Evolutionary conservation across 78 protist genomes (phyloP).

Genomic region (Anaeramoeba flamelloides): DNA sequence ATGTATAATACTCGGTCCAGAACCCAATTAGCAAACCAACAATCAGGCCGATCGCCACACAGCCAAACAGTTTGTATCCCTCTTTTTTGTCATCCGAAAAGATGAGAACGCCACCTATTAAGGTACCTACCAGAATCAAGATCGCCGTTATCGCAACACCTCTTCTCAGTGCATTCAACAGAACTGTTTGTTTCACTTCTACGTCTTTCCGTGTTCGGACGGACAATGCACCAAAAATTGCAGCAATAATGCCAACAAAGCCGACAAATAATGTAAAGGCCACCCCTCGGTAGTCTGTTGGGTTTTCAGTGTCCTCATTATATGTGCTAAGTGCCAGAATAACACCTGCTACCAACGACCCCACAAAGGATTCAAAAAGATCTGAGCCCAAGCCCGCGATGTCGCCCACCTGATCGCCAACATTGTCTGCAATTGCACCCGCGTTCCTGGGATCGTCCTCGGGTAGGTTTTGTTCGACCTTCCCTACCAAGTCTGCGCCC

Average conservation of each 20-base stretch:
- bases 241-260: too few species aligned
- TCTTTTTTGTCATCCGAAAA: constrained; percentile 9
- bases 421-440: constrained; percentile 52
- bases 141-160: too few species aligned
- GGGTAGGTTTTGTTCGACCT: constrained; percentile 33
- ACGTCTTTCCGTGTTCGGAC: too few species aligned
- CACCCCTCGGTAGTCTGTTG: too few species aligned
- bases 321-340: constrained; percentile 19
- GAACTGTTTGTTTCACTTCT: too few species aligned
- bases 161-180: too few species aligned
- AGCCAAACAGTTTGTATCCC: constrained; percentile 11
- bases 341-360: constrained; percentile 35
- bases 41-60: constrained; percentile 34
- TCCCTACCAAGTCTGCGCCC: constrained; percentile 52
- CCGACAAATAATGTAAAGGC: too few species aligned
- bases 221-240: too few species aligned
- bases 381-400: constrained; percentile 58
- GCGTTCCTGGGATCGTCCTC: constrained; percentile 59
- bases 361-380: constrained; percentile 48
- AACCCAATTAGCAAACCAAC: constrained; percentile 39
- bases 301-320: too few species aligned
- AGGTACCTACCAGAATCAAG: constrained; percentile 17
- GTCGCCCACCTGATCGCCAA: constrained; percentile 66
- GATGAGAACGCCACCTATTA: constrained; percentile 17
- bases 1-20: constrained; percentile 51